Conservation (phyloP, 1,139 yeast genomes). For the Taphrina pruni region DNA sequence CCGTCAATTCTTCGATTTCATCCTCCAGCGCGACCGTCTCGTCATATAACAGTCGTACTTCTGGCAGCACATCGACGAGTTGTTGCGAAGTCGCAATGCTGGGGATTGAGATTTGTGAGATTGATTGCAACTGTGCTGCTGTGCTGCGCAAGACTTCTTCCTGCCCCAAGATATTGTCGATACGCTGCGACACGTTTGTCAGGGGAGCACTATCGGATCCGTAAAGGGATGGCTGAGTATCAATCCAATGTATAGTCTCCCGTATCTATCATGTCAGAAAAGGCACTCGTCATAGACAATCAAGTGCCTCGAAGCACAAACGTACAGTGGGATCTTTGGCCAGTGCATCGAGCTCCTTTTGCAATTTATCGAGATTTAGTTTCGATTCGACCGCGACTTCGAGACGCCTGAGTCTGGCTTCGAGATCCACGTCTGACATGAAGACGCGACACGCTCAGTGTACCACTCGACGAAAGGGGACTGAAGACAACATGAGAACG, state of each 20-base stretch:
- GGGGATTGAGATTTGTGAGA: conserved; percentile 9
- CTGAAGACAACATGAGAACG: background rate
- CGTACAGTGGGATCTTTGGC: conserved; percentile 16
- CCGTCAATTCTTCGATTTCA: conserved; percentile 9
- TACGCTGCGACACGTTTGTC: background rate
- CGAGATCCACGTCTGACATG: conserved; percentile 12
- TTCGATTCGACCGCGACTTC: conserved; percentile 8
- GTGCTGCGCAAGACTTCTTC: background rate
- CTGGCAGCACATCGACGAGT: conserved; percentile 16
- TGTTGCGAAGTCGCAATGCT: conserved; percentile 4
- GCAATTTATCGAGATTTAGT: conserved; percentile 3
- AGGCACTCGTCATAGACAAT: background rate
- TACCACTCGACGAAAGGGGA: too few species aligned
- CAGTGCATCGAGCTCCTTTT: background rate
- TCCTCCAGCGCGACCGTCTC: background rate
- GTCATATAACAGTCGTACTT: background rate
- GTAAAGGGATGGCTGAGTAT: background rate
- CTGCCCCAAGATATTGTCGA: conserved; percentile 12
- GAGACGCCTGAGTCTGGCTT: conserved; percentile 4
- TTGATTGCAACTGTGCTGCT: background rate
- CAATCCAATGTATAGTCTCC: conserved; percentile 7
- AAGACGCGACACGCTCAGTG: background rate
- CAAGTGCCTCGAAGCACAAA: background rate
- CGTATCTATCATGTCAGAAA: conserved; percentile 5
- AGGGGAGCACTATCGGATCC: background rate